Conservation (phyloP, 495 filamentous ascomycete genomes). For the Acidomyces sp. region DNA sequence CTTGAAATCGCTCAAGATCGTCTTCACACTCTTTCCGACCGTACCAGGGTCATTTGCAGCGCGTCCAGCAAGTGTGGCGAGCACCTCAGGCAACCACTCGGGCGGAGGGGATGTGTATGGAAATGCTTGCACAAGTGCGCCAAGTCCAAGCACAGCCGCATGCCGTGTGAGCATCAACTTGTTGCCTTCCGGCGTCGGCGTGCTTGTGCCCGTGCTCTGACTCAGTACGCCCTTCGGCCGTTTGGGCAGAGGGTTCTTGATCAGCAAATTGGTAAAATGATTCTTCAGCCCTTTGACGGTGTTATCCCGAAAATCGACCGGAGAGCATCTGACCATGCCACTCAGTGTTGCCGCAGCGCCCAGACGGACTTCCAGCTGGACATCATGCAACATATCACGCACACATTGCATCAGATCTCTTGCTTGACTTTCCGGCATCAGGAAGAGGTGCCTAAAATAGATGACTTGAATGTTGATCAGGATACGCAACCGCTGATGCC, state of each 20-base stretch:
- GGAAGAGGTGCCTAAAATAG: conserved; percentile 93
- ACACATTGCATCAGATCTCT: conserved; percentile 78
- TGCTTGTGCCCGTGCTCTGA: conserved; percentile 42
- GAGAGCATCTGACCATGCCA: conserved; percentile 98
- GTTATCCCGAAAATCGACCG: conserved; percentile 58
- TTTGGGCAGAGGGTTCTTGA: conserved; percentile 76
- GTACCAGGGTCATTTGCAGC: conserved; percentile 82
- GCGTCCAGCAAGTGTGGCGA: conserved; percentile 71
- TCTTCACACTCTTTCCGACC: conserved; percentile 96
- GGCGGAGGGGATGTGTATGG: conserved; percentile 90
- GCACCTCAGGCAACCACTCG: conserved; percentile 81
- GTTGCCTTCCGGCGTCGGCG: conserved; percentile 48
- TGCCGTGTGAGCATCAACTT: conserved; percentile 70
- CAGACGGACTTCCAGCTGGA: conserved; percentile 88
- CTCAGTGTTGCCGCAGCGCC: conserved; percentile 82
- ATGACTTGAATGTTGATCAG: conserved; percentile 99
- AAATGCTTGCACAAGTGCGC: conserved; percentile 89
- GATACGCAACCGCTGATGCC: conserved; percentile 94
- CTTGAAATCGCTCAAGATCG: conserved; percentile 91
- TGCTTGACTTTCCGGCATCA: conserved; percentile 66
- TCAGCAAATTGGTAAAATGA: conserved; percentile 64
- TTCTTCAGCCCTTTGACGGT: conserved; percentile 62
- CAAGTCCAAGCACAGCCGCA: conserved; percentile 83
- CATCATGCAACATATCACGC: conserved; percentile 81
- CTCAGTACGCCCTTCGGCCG: conserved; percentile 31